Conservation (phyloP, 805 yeast species). For the Candida arabinofermentans region DNA sequence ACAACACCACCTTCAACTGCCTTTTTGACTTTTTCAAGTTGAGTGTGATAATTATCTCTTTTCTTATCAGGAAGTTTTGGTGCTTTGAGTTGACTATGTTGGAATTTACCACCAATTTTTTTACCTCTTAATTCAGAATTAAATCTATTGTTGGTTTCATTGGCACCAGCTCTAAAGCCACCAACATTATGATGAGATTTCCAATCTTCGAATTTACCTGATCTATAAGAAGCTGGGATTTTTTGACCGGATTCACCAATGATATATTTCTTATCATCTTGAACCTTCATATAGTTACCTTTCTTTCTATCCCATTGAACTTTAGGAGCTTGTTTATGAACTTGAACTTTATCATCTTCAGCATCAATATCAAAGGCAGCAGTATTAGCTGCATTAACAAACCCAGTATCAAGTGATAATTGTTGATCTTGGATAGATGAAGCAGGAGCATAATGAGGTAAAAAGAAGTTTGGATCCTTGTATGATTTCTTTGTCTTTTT, state of each 20-base stretch:
- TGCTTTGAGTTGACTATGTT: slow-evolving; percentile 70
- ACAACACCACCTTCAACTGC: slow-evolving; percentile 72
- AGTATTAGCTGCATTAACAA: slow-evolving; percentile 76
- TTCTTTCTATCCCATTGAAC: slow-evolving; percentile 92
- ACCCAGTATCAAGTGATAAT: slow-evolving; percentile 53
- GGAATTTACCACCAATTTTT: slow-evolving; percentile 48
- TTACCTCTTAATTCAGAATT: slow-evolving; percentile 33
- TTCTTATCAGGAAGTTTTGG: slow-evolving; percentile 89
- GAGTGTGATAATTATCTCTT: slow-evolving; percentile 81
- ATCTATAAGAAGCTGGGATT: slow-evolving; percentile 85
- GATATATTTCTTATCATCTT: slow-evolving; percentile 82
- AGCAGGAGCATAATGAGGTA: slow-evolving; percentile 87
- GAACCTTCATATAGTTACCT: slow-evolving; percentile 80
- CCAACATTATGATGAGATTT: slow-evolving; percentile 61
- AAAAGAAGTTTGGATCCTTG: slow-evolving; percentile 74
- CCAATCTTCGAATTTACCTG: slow-evolving; percentile 95
- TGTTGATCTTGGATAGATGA: slow-evolving; percentile 79
- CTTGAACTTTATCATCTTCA: slow-evolving; percentile 63
- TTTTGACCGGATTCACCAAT: slow-evolving; percentile 92
- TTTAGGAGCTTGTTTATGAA: slow-evolving; percentile 60
- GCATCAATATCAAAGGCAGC: slow-evolving; percentile 82
- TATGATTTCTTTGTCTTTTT: slow-evolving; percentile 42
- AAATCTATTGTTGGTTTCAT: slow-evolving; percentile 38
- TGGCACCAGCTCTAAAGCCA: slow-evolving; percentile 49
- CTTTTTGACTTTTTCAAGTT: slow-evolving; percentile 74